Base-by-base conservation (phyloP, 495 filamentous ascomycete genomes). In the Evernia prunastri region DNA sequence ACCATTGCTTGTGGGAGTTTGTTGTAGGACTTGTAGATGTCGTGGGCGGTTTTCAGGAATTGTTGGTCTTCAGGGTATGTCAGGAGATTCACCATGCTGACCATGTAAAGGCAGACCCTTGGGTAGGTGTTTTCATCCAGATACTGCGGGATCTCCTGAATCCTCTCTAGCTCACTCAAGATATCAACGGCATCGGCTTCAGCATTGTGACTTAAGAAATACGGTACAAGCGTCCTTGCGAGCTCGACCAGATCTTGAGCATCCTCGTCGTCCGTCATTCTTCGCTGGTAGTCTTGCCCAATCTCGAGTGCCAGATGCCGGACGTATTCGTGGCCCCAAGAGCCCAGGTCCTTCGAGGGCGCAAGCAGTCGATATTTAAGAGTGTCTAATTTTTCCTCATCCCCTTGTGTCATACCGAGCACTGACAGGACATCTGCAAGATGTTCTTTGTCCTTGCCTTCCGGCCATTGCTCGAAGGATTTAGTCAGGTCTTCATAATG, bases 281-380 rank as follows among this genome's bases (percentile, higher is more conserved):
- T 86, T 72, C 89, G 89, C 68, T 83, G 87, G 73, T 93, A 95
- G 69, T 96, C 94, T 75, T 95, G 87, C 60, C 94, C 94, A 63
- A 97, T 91, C 77, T 99, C 94, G 61, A 99, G 79, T 18, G 94
- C 93, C 67, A 99, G 80, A 78, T 99, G 94, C 62, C 94, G 84
- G 66, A 96, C 89, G 72, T 99, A 99, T 83, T 99, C 94, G 76
- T 99, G 94, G 60, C 94, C 94, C 94, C 94, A 99, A 15, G 92
- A 95, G 47, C 88, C 91, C 71, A 97, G 89, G 74, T 99, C 94
- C 69, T 90, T 81, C 18, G 91, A 91, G 51, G 92, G 92, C 33
- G 92, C 86, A 39, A 96, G 82, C 23, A 99, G 82, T 67, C 94
- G 86, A 77, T 93, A 99, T 76, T 95, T 97, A 65, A 99, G 83